A percentile compares a stretch with the other conserved stretches of the same genome.
Evolutionary conservation across 225 moss, liverwort and hornwort genomes (phyloP).

Genomic region (Climacium dendroides): DNA sequence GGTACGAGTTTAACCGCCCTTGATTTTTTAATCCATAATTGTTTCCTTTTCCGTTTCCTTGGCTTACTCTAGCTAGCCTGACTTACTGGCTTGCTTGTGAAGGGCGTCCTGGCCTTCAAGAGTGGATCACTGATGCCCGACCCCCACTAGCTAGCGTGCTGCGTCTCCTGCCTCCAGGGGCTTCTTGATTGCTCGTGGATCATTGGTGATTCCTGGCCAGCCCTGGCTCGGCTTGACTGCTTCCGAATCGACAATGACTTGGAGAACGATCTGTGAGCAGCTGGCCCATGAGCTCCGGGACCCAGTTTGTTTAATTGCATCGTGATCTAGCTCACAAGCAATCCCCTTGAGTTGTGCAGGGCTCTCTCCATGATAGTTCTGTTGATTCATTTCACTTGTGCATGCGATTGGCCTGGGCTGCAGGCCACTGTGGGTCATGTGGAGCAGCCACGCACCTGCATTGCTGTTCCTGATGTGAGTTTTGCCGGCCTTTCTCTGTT

Average conservation of each 20-base stretch:
- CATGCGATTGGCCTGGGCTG: not conserved
- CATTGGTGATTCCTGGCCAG: not conserved
- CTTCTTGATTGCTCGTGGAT: not conserved
- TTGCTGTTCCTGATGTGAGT: not conserved
- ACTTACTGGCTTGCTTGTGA: too few species aligned
- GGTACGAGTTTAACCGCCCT: not conserved
- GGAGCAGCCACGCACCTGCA: not conserved
- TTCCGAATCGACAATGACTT: not conserved
- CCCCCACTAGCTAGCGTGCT: not conserved
- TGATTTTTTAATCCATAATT: too few species aligned
- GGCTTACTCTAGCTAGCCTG: not conserved
- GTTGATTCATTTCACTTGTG: not conserved
- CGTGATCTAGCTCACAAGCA: too few species aligned
- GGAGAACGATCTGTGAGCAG: not conserved
- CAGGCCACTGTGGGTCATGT: not conserved
- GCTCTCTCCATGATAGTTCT: too few species aligned
- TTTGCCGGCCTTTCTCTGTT: too few species aligned
- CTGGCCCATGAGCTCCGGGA: too few species aligned
- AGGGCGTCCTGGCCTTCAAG: not conserved
- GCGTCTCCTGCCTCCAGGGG: not conserved
- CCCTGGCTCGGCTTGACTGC: not conserved
- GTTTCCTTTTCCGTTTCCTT: not conserved
- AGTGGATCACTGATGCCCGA: not conserved
- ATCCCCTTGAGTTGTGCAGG: too few species aligned
- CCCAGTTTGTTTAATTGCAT: not conserved